Conservation (phyloP, 2,329 filamentous ascomycete species). For the Fusarium nisikadoi region DNA sequence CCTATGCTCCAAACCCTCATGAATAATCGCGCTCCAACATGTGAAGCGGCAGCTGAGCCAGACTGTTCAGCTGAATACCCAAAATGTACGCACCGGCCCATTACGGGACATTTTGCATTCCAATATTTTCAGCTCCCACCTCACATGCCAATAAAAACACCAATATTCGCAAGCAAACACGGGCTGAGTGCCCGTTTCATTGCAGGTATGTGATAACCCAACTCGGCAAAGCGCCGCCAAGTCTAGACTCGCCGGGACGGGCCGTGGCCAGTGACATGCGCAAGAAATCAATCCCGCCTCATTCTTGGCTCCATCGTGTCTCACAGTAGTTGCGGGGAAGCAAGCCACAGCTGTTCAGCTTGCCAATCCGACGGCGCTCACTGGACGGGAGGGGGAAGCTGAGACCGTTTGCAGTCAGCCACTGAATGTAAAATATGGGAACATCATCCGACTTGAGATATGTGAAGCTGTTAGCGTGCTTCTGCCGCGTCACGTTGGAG, state of each 20-base stretch:
- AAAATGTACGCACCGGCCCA: rapidly evolving
- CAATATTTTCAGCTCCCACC: neutral
- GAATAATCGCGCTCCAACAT: neutral
- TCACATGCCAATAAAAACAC: neutral
- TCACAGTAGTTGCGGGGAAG: neutral
- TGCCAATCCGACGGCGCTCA: neutral
- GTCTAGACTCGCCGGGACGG: neutral
- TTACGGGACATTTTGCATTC: neutral
- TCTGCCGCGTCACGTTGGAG: neutral
- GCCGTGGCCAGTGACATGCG: neutral
- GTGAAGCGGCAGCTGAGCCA: neutral
- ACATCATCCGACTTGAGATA: neutral
- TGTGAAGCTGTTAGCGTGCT: neutral
- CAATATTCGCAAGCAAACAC: neutral
- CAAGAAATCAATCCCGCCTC: neutral
- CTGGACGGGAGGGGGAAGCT: neutral
- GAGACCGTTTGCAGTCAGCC: neutral
- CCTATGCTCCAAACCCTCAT: rapidly evolving
- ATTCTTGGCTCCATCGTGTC: neutral
- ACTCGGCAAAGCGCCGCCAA: neutral
- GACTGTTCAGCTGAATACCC: neutral
- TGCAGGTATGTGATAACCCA: neutral
- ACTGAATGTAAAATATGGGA: neutral
- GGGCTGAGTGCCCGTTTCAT: neutral
- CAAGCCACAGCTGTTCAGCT: neutral